A percentile compares a stretch with the other conserved stretches of the same genome.
Evolutionary conservation across 2,329 filamentous ascomycete species (phyloP).

Genomic region (Xylariaceae sp.): DNA sequence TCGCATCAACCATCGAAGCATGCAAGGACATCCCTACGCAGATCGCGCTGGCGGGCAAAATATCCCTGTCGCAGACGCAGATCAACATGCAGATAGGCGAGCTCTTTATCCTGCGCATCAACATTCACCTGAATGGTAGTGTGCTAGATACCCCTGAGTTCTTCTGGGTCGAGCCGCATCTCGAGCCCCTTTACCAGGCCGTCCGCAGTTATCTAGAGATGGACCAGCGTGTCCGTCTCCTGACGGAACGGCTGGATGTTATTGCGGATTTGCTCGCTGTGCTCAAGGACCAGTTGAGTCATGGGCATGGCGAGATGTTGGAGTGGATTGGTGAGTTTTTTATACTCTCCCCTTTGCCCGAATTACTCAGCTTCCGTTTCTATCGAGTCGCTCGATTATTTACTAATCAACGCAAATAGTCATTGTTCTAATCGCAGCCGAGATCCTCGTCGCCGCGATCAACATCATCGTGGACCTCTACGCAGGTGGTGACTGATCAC

Average conservation of each 20-base stretch:
- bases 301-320: conserved; percentile 83
- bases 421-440: conserved; percentile 90
- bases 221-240: conserved; percentile 84
- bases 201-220: conserved; percentile 95
- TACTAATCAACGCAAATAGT: conserved; percentile 47
- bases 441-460: conserved; percentile 86
- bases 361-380: neutral
- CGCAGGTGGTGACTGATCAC: conserved; percentile 41
- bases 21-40: conserved; percentile 91
- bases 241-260: conserved; percentile 87
- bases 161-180: conserved; percentile 96
- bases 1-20: conserved; percentile 86
- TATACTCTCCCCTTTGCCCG: neutral
- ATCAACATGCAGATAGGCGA: conserved; percentile 99
- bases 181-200: conserved; percentile 94
- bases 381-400: neutral
- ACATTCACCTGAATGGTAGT: conserved; percentile 94
- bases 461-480: conserved; percentile 96
- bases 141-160: conserved; percentile 95
- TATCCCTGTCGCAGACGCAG: conserved; percentile 77
- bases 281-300: conserved; percentile 89
- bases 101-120: conserved; percentile 94
- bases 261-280: conserved; percentile 91
- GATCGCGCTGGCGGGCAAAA: conserved; percentile 87
- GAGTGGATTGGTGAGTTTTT: conserved; percentile 77